A percentile compares a stretch with the other conserved stretches of the same genome.
Evolutionary conservation across 306 rosid genomes (phyloP).

Genomic region (Pterocarpus macrocarpus): DNA sequence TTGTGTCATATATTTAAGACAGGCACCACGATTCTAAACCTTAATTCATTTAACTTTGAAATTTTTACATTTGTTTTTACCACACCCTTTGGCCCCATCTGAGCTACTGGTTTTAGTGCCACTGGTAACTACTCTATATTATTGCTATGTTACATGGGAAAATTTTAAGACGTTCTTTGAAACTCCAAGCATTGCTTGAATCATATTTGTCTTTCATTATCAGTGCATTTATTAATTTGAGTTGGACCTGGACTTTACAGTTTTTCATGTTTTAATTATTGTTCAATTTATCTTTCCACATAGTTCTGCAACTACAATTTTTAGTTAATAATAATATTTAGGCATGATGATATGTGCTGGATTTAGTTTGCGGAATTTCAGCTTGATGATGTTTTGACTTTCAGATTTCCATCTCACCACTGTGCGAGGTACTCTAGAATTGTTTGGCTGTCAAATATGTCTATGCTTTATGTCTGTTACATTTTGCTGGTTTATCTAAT

Average conservation of each 20-base stretch:
- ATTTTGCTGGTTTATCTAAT: slow-evolving; percentile 29
- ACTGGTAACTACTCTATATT: background rate
- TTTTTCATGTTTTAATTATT: slow-evolving; percentile 4
- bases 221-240: background rate
- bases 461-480: slow-evolving; percentile 7
- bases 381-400: slow-evolving; percentile 16
- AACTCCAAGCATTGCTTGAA: background rate
- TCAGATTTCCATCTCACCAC: slow-evolving; percentile 34
- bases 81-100: background rate
- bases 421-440: slow-evolving; percentile 24
- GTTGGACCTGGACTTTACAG: background rate
- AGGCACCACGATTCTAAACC: background rate
- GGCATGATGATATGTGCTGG: slow-evolving; percentile 36
- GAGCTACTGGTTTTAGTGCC: background rate
- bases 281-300: background rate
- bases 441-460: slow-evolving; percentile 14
- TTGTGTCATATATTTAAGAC: background rate
- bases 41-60: background rate
- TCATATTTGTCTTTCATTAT: slow-evolving; percentile 1
- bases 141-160: background rate
- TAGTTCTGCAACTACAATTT: slow-evolving; percentile 13
- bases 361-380: slow-evolving; percentile 44
- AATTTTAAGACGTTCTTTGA: background rate
- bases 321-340: background rate
- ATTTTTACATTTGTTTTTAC: slow-evolving; percentile 1